Evolutionary conservation across 2,329 filamentous ascomycete genomes (phyloP).

Genomic region (Sclerotinia sclerotiorum): DNA sequence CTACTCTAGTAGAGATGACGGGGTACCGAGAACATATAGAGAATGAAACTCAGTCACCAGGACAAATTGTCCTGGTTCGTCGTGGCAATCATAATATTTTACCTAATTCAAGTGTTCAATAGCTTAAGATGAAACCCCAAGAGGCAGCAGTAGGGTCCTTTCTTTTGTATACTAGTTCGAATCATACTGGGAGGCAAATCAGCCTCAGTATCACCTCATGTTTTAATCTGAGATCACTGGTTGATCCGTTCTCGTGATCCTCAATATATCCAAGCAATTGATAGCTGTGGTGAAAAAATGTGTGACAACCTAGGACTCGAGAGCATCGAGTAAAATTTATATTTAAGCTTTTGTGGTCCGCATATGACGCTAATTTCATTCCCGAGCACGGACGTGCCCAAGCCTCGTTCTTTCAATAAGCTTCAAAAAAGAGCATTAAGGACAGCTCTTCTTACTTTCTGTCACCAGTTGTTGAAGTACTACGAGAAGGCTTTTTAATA

Average conservation of each 20-base stretch:
- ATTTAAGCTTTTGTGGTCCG: constrained; percentile 12
- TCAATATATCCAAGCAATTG: background rate
- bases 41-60: constrained; percentile 61
- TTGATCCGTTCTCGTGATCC: background rate
- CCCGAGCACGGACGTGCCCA: constrained; percentile 20
- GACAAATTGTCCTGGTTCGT: constrained; percentile 39
- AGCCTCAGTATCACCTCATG: background rate
- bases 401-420: constrained; percentile 21
- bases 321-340: constrained; percentile 18
- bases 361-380: constrained; percentile 14
- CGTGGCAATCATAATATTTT: constrained; percentile 36
- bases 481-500: background rate
- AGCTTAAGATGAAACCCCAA: background rate
- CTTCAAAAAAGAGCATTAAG: constrained; percentile 15
- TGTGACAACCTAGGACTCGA: background rate
- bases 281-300: background rate
- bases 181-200: background rate
- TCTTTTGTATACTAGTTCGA: background rate
- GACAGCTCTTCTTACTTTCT: constrained; percentile 19
- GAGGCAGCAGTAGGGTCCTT: background rate
- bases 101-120: constrained; percentile 13
- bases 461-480: background rate
- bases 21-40: constrained; percentile 78
- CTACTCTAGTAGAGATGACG: constrained; percentile 55
- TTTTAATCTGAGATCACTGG: background rate